phyloP scores from a whole-genome alignment of 192 early-diverging fungal genomes.

The Ambispora gerdemannii region DNA sequence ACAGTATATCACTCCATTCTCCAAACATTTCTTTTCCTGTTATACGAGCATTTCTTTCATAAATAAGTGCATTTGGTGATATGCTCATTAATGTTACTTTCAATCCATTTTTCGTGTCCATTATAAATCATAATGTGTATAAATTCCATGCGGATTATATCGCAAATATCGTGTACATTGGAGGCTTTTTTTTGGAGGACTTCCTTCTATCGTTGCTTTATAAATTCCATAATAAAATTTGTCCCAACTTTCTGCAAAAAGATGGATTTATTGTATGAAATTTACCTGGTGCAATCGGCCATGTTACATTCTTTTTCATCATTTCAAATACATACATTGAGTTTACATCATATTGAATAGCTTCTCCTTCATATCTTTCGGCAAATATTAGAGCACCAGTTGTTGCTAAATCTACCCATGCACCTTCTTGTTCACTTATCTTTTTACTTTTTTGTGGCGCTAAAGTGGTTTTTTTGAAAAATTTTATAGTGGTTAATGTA shows the following conservation, averaged over 20 bases:
- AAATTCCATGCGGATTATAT: not conserved
- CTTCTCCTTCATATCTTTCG: slow-evolving; percentile 14
- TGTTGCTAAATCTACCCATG: slow-evolving; percentile 16
- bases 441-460: slow-evolving; percentile 1
- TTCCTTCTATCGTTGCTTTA: not conserved
- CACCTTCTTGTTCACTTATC: not conserved
- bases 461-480: slow-evolving; percentile 10
- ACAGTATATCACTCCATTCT: not conserved
- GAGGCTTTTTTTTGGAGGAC: not conserved
- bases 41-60: not conserved
- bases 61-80: not conserved
- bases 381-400: slow-evolving; percentile 17
- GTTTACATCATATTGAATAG: slow-evolving; percentile 20
- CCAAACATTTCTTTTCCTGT: not conserved
- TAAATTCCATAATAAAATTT: slow-evolving; percentile 8
- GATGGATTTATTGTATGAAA: no score
- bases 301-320: not conserved
- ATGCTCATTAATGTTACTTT: not conserved
- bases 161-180: not conserved
- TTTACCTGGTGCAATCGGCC: not conserved
- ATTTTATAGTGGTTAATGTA: slow-evolving; percentile 14
- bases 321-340: slow-evolving; percentile 15
- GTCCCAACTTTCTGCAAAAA: not conserved
- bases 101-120: not conserved
- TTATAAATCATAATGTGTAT: slow-evolving; percentile 4